These are phyloP conservation scores for Trametes maxima DNA, from an alignment of 768 basidiomycete genomes.

Conservation along the genomic window DNA sequence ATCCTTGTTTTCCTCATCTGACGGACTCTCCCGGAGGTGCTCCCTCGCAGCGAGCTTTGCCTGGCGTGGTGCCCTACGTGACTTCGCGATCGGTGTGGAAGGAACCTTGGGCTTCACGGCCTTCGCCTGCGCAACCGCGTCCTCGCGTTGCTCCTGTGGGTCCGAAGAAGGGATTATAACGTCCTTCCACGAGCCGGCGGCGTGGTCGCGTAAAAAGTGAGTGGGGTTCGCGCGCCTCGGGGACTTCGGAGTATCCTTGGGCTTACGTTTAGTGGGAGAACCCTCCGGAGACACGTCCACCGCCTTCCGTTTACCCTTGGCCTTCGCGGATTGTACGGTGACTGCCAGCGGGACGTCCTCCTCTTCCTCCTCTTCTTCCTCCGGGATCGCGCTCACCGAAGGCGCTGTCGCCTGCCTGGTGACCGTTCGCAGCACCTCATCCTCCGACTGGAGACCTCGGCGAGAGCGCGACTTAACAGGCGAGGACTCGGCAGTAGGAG, in stretches of 20 bases:
- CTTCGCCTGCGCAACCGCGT: slow-evolving; percentile 13
- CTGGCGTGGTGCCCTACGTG: slow-evolving; percentile 9
- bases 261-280: not conserved
- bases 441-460: slow-evolving; percentile 8
- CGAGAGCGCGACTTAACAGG: not conserved
- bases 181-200: slow-evolving; percentile 12
- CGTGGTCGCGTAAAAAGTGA: slow-evolving; percentile 13
- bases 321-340: slow-evolving; percentile 29
- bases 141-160: slow-evolving; percentile 51
- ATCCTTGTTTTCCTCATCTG: slow-evolving; percentile 24
- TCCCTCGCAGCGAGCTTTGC: slow-evolving; percentile 11
- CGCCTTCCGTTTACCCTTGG: slow-evolving; percentile 23
- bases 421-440: slow-evolving; percentile 10
- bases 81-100: not conserved
- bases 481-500: not conserved
- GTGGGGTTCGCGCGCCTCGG: slow-evolving; percentile 8
- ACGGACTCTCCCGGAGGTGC: slow-evolving; percentile 13
- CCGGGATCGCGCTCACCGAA: not conserved
- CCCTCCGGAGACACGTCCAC: not conserved
- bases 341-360: slow-evolving; percentile 50
- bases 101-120: slow-evolving; percentile 13
- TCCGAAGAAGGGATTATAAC: slow-evolving; percentile 59
- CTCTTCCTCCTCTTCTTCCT: slow-evolving; percentile 25
- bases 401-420: not conserved
- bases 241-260: not conserved